Evolutionary conservation across 169 alveolate genomes (phyloP), one percentile per base, ranked within the genome.

Genomic region (Cryptosporidium sp.): DNA sequence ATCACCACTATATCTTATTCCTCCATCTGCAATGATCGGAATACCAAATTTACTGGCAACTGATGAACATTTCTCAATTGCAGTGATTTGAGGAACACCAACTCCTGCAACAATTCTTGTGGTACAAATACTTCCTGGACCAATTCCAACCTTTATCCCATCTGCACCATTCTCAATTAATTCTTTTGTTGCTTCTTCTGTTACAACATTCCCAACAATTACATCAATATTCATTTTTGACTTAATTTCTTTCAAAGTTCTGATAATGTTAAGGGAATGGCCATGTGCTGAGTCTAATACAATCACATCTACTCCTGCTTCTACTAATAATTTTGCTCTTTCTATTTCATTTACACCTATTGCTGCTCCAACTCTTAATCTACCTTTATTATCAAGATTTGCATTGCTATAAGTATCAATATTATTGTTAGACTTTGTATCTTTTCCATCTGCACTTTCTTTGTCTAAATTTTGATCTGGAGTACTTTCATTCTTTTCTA

Each of bases 101-200:
- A 92, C 94, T 16, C 92, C 94, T 45, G 92, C 73, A 58, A 92
- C 87, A 14, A 91, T 96, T 84, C 96, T 97, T 1, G 99, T 97
- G 44, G 99, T 96, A 93, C 99, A 97, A 51, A 97, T 97, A 84
- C 99, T 97, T 23, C 99, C 99, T 60, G 97, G 94, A 9, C 99
- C 99, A 97, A 97, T 97, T 10, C 99, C 98, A 14, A 96, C 95
- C 42, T 95, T 92, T 31, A 96, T 72, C 18, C 95, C 95, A 87
- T 96, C 98, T n/a, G 95, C 97, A 0, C 98, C 98, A 42, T 96
- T 96, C 31, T 94, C 95, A 14, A 95, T 71, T 45, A 95, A 91
- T 70, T 93, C 91, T 93, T 94, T 94, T 3, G 98, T 97, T 84
- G 96, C 97, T 42, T 94, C 92, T 48, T 93, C 95, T 5, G 99